Percentiles rank a stretch among this genome's conserved stretches.
Conservation (phyloP, 2,329 filamentous ascomycete species). For the Neopestalotiopsis sp. region DNA sequence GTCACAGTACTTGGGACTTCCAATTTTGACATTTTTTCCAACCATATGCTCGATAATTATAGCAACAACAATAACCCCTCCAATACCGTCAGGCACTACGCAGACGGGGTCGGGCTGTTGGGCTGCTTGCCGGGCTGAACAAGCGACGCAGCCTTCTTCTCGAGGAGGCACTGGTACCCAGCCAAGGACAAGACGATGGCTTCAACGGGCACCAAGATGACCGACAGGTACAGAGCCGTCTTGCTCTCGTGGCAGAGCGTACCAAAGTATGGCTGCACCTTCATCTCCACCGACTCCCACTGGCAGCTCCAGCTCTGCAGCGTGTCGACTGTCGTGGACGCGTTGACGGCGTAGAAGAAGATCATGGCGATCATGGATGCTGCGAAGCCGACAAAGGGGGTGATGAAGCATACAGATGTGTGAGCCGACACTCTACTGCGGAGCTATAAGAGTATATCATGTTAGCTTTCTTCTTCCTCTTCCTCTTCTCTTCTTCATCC, state of each 20-base stretch:
- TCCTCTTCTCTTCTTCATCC: too few relatives aligned
- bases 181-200: slow-evolving; percentile 52
- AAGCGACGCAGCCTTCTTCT: slow-evolving; percentile 45
- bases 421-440: slow-evolving; percentile 41
- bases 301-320: slow-evolving; percentile 69
- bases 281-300: slow-evolving; percentile 61
- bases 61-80: background rate
- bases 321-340: slow-evolving; percentile 57
- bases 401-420: slow-evolving; percentile 43
- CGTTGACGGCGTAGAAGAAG: slow-evolving; percentile 63
- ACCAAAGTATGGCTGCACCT: slow-evolving; percentile 57
- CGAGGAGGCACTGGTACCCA: slow-evolving; percentile 49
- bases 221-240: slow-evolving; percentile 58
- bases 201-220: slow-evolving; percentile 64
- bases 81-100: background rate
- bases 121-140: slow-evolving; percentile 41
- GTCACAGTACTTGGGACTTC: too few relatives aligned
- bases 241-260: slow-evolving; percentile 62
- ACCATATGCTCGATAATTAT: background rate
- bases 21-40: background rate
- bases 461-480: background rate
- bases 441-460: slow-evolving; percentile 38
- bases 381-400: slow-evolving; percentile 49
- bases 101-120: slow-evolving; percentile 33
- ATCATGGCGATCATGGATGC: slow-evolving; percentile 58